Conservation (phyloP, 768 basidiomycete genomes). For the Boletus pseudopeckii region DNA sequence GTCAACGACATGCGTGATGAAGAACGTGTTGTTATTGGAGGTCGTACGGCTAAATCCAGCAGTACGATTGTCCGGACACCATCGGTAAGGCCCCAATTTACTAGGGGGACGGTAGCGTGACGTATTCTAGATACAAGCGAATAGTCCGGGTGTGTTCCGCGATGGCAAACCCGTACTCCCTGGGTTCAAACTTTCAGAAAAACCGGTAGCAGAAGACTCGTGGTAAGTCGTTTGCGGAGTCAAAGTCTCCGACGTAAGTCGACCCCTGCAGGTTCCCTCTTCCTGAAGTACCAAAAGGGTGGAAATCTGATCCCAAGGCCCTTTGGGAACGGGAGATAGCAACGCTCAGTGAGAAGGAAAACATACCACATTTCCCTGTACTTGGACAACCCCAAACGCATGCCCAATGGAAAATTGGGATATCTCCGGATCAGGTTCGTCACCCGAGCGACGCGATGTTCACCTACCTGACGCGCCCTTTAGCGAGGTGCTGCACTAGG, state of each 20-base stretch:
- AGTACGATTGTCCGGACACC: neutral
- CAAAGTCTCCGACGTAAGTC: slow-evolving; percentile 14
- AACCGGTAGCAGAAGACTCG: slow-evolving; percentile 65
- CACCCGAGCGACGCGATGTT: neutral
- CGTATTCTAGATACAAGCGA: slow-evolving; percentile 17
- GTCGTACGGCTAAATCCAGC: slow-evolving; percentile 17
- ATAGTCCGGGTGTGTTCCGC: slow-evolving; percentile 45
- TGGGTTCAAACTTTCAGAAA: slow-evolving; percentile 71
- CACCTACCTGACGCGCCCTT: slow-evolving; percentile 4
- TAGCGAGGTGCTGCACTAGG: slow-evolving; percentile 84
- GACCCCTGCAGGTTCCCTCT: slow-evolving; percentile 65
- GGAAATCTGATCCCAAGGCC: slow-evolving; percentile 80
- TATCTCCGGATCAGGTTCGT: slow-evolving; percentile 73
- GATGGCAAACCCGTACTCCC: slow-evolving; percentile 72
- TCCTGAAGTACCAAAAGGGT: slow-evolving; percentile 77
- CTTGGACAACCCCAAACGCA: slow-evolving; percentile 34
- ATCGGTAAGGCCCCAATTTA: slow-evolving; percentile 10
- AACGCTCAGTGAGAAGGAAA: slow-evolving; percentile 43
- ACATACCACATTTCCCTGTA: slow-evolving; percentile 24
- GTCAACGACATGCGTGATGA: slow-evolving; percentile 62
- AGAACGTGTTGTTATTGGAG: slow-evolving; percentile 45
- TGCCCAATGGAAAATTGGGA: slow-evolving; percentile 53
- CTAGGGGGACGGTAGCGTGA: neutral
- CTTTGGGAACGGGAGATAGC: slow-evolving; percentile 60
- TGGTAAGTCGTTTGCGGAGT: slow-evolving; percentile 45